phyloP scores from a whole-genome alignment of 352 stramenopile genomes.

The Pythium plurisporium region DNA sequence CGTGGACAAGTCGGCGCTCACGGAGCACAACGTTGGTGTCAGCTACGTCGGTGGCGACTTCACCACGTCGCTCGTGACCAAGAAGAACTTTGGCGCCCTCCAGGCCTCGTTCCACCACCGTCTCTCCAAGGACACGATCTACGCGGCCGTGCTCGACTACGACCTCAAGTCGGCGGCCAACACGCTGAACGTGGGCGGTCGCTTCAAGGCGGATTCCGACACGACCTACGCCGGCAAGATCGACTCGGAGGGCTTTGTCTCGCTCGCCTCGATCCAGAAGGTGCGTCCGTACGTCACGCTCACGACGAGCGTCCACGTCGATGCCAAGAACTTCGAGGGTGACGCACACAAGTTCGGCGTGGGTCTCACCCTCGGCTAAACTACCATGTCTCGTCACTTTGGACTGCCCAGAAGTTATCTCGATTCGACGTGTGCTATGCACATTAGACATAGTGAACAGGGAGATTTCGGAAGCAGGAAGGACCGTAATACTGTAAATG shows the following conservation, averaged over 20 bases:
- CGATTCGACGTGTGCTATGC: constrained; percentile 5
- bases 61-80: constrained; percentile 63
- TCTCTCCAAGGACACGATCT: constrained; percentile 67
- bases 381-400: constrained; percentile 9
- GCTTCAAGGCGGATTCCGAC: constrained; percentile 68
- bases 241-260: constrained; percentile 80
- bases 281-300: constrained; percentile 79
- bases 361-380: constrained; percentile 83
- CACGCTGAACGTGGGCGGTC: constrained; percentile 69
- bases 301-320: constrained; percentile 80
- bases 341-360: constrained; percentile 90
- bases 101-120: constrained; percentile 83
- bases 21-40: constrained; percentile 73
- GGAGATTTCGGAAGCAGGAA: constrained; percentile 3
- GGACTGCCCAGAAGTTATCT: constrained; percentile 1
- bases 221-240: constrained; percentile 84
- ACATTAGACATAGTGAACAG: constrained; percentile 14
- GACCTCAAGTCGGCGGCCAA: constrained; percentile 81
- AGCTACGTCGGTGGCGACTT: constrained; percentile 70
- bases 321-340: constrained; percentile 90
- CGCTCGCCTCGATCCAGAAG: constrained; percentile 81
- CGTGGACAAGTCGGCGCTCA: constrained; percentile 73
- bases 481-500: constrained; percentile 24
- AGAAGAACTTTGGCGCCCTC: constrained; percentile 80
- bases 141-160: constrained; percentile 78